These are phyloP conservation scores for Bipolaris cookei DNA, from an alignment of 2,329 filamentous ascomycete genomes.

Conservation along the genomic window DNA sequence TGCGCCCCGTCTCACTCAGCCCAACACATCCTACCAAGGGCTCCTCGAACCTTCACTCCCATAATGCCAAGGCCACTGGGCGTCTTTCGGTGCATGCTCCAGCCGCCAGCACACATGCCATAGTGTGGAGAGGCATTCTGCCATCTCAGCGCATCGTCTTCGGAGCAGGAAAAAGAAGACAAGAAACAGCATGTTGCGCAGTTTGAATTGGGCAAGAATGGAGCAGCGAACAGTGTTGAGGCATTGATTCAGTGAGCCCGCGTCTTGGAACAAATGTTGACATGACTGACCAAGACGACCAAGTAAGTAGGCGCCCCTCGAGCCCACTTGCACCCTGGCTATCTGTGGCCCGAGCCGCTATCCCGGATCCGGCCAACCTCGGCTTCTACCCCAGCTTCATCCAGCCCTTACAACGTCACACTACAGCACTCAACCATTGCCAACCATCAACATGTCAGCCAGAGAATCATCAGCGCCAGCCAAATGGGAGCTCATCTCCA, in stretches of 20 bases:
- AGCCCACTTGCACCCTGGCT: background rate
- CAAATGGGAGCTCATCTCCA: conserved; percentile 51
- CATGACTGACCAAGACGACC: background rate
- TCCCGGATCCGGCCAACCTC: conserved; percentile 22
- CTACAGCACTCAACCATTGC: background rate
- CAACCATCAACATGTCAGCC: conserved; percentile 22
- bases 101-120: background rate
- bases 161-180: background rate
- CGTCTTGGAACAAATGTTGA: no score
- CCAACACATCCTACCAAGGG: background rate
- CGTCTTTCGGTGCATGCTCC: background rate
- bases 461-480: conserved; percentile 12
- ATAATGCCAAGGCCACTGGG: no score
- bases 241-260: no score
- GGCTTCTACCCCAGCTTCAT: conserved; percentile 12
- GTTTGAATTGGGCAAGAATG: background rate
- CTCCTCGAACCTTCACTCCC: background rate
- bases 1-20: background rate
- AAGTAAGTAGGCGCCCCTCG: background rate
- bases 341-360: conserved; percentile 17
- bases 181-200: background rate
- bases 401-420: conserved; percentile 6
- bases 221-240: background rate
- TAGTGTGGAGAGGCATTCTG: background rate
- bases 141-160: background rate